Percentiles rank a stretch among this genome's conserved stretches.
Evolutionary conservation across 2,329 filamentous ascomycete genomes (phyloP).

Genomic region (Clonostachys sp.): DNA sequence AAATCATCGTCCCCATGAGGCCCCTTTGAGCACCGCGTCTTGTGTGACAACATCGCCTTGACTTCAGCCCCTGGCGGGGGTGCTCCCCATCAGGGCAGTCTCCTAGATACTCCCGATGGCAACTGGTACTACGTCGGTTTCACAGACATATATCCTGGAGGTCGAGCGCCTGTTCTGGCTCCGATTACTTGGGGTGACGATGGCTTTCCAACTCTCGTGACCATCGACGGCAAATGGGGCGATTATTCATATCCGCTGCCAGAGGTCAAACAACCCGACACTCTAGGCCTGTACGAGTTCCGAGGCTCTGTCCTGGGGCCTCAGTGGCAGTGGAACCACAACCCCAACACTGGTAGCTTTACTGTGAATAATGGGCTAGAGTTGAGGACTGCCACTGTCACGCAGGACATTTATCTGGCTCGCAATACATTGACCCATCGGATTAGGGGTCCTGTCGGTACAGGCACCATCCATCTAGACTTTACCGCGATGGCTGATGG

Average conservation of each 20-base stretch:
- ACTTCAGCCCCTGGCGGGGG: slow-evolving; percentile 38
- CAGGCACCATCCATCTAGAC: slow-evolving; percentile 44
- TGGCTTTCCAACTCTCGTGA: slow-evolving; percentile 40
- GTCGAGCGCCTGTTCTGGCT: slow-evolving; percentile 48
- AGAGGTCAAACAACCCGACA: slow-evolving; percentile 12
- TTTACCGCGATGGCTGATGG: slow-evolving; percentile 40
- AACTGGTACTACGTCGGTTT: slow-evolving; percentile 56
- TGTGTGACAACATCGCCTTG: slow-evolving; percentile 21
- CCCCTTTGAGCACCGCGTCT: slow-evolving; percentile 37
- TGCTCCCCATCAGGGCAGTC: slow-evolving; percentile 46
- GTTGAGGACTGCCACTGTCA: slow-evolving; percentile 42
- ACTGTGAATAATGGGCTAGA: slow-evolving; percentile 29
- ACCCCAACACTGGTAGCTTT: slow-evolving; percentile 45
- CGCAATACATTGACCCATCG: slow-evolving; percentile 40
- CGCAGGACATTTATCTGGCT: slow-evolving; percentile 38
- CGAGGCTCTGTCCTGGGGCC: slow-evolving; percentile 27
- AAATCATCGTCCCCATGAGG: slow-evolving; percentile 40
- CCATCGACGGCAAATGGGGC: slow-evolving; percentile 37
- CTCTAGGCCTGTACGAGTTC: slow-evolving; percentile 23
- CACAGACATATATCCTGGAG: slow-evolving; percentile 45
- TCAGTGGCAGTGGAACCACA: slow-evolving; percentile 58
- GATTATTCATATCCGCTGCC: slow-evolving; percentile 29
- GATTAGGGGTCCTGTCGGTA: slow-evolving; percentile 36
- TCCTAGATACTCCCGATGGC: slow-evolving; percentile 42
- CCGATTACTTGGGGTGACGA: slow-evolving; percentile 41